Percentiles rank a stretch among this genome's conserved stretches.
Evolutionary conservation across 352 stramenopile species (phyloP).

Genomic region (Pythium diclinum): DNA sequence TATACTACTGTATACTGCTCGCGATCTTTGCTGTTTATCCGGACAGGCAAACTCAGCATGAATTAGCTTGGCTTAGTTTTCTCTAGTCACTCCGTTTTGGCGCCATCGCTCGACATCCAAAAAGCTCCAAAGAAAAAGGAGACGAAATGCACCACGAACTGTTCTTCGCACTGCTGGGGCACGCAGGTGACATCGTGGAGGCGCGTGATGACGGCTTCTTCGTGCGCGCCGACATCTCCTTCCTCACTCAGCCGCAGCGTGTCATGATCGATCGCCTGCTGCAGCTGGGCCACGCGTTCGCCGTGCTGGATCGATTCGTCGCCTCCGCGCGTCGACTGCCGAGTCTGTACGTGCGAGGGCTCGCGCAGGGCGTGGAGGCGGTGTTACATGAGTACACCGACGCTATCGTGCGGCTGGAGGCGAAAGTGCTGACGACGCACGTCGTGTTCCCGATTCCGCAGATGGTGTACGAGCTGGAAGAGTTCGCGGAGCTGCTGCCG

Average conservation of each 20-base stretch:
- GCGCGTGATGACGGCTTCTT: slow-evolving; percentile 55
- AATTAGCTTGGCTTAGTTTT: slow-evolving; percentile 6
- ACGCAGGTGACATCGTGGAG: slow-evolving; percentile 61
- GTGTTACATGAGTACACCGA: slow-evolving; percentile 54
- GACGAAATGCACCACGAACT: slow-evolving; percentile 71
- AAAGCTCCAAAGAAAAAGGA: background rate
- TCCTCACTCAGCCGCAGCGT: slow-evolving; percentile 50
- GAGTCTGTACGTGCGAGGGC: slow-evolving; percentile 56
- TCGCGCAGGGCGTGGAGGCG: slow-evolving; percentile 53
- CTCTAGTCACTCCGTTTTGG: background rate
- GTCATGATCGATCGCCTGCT: slow-evolving; percentile 56
- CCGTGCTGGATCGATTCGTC: slow-evolving; percentile 51
- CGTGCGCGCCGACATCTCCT: slow-evolving; percentile 37
- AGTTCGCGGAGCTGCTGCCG: slow-evolving; percentile 56
- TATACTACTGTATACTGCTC: slow-evolving; percentile 9
- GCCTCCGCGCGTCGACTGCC: slow-evolving; percentile 22
- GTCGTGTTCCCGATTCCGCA: slow-evolving; percentile 58
- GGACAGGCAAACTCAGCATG: slow-evolving; percentile 1
- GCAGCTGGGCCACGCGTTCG: slow-evolving; percentile 48
- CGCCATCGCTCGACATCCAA: slow-evolving; percentile 1
- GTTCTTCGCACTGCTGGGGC: slow-evolving; percentile 69
- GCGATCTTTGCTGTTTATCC: slow-evolving; percentile 24
- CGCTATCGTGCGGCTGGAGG: slow-evolving; percentile 49
- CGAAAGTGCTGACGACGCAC: slow-evolving; percentile 40
- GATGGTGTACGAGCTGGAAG: slow-evolving; percentile 65